phyloP scores from a whole-genome alignment of 2,329 filamentous ascomycete species.

The Ceratocystis harringtonii region DNA sequence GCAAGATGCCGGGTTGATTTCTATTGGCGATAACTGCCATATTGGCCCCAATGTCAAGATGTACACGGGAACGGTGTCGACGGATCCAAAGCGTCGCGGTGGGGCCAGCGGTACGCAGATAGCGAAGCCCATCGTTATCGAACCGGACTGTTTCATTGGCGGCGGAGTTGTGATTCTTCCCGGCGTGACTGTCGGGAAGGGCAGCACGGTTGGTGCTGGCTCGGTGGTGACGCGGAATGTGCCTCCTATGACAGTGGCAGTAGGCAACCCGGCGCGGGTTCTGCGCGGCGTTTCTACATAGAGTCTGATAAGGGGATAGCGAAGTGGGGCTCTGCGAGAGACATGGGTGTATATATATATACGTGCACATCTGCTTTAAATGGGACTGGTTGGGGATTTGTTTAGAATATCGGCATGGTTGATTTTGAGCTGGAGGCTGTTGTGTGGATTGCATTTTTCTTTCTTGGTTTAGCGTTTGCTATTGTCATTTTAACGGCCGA shows the following conservation, averaged over 20 bases:
- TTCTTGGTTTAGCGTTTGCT: neutral
- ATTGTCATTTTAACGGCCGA: neutral
- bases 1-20: slow-evolving; percentile 71
- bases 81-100: slow-evolving; percentile 57
- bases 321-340: neutral
- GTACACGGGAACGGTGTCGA: slow-evolving; percentile 57
- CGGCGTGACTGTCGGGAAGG: slow-evolving; percentile 65
- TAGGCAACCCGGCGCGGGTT: slow-evolving; percentile 53
- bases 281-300: slow-evolving; percentile 25
- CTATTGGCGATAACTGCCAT: slow-evolving; percentile 61
- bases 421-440: neutral
- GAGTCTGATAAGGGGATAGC: neutral
- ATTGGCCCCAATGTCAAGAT: slow-evolving; percentile 79
- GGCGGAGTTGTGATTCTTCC: slow-evolving; percentile 64
- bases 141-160: slow-evolving; percentile 73
- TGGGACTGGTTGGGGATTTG: neutral
- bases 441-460: neutral
- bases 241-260: slow-evolving; percentile 51
- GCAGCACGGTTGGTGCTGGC: slow-evolving; percentile 65
- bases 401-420: neutral
- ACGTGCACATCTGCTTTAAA: neutral
- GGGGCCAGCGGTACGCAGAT: slow-evolving; percentile 58
- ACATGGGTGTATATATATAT: neutral
- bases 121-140: slow-evolving; percentile 60
- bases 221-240: slow-evolving; percentile 73